Conservation (phyloP, 352 stramenopile species). For the Pythium scleroteichum region DNA sequence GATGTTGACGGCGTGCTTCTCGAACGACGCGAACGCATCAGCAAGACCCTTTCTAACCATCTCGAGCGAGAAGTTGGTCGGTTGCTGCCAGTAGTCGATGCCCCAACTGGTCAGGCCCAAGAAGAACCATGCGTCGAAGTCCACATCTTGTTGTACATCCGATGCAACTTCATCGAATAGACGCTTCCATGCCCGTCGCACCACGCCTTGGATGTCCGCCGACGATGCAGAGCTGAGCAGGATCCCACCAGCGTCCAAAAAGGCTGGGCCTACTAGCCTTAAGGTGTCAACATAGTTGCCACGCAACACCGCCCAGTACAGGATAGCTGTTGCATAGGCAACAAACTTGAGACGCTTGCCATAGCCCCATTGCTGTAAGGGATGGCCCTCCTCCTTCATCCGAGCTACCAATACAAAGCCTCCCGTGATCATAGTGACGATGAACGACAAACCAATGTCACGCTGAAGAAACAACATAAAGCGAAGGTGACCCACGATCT, state of each 20-base stretch:
- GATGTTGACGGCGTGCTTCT: conserved; percentile 45
- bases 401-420: not conserved
- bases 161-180: conserved; percentile 47
- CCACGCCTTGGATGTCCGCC: conserved; percentile 41
- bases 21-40: conserved; percentile 57
- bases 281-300: conserved; percentile 50
- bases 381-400: conserved; percentile 7
- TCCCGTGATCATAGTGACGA: conserved; percentile 43
- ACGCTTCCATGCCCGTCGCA: conserved; percentile 43
- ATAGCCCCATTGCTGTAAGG: conserved; percentile 55
- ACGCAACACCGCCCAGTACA: conserved; percentile 61
- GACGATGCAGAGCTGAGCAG: conserved; percentile 53
- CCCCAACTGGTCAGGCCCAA: conserved; percentile 67
- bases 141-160: conserved; percentile 62
- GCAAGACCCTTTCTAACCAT: conserved; percentile 63
- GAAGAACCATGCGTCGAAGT: conserved; percentile 73
- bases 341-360: conserved; percentile 69
- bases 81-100: conserved; percentile 80
- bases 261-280: conserved; percentile 50
- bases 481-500: conserved; percentile 68
- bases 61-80: conserved; percentile 67
- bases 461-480: conserved; percentile 76
- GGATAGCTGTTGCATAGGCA: conserved; percentile 52
- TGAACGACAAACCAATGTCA: conserved; percentile 37
- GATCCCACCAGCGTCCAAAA: conserved; percentile 68